Evolutionary conservation across 2,329 filamentous ascomycete genomes (phyloP), one percentile per base, ranked within the genome.

Genomic region (Cladosporium sp.): DNA sequence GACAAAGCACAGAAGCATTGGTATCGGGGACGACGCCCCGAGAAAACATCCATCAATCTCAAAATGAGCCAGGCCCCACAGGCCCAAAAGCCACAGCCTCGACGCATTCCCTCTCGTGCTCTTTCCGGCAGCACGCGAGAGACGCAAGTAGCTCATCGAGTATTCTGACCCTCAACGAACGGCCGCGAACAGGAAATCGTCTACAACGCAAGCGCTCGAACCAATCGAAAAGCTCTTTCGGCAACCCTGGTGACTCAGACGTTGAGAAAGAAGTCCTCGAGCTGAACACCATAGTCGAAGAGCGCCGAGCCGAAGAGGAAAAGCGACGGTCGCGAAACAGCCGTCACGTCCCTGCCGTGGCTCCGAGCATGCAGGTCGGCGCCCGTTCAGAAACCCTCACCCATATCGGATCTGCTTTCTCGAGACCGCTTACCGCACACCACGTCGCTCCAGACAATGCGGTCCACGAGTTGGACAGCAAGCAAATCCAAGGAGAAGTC

Each of bases 281-380:
- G 63, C 71, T 79, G 56, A 78, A 79, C 65, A 78, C 74, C 20
- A 78, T 79, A 52, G 73, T 79, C 49, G 75, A 78, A 62, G 75
- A 78, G 62, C 72, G 72, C 15, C 68, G 75, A n/a, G 72, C 71
- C n/a, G 74, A 73, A 48, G 62, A 51, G 25, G 37, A 50, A 7
- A 44, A 35, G 19, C 22, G n/a, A 20, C 36, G 25, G 15, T 7
- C 28, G 8, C 39, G 32, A n/a, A 64, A 52, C 62, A 66, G 9
- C 65, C 2, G 45, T 3, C 77, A 79, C 60, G 68, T 78, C 0
- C 74, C 76, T n/a, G 75, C 76, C 55, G 73, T 79, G 22, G 77
- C 76, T 3, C 77, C 77, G 4, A 65, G 68, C 0, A 75, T 77
- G 70, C 68, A 71, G 22, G 72, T 78, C 61, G 71, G 73, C n/a